Evolutionary conservation across 805 yeast species (phyloP).

Genomic region (Wickerhamomyces mucosus): DNA sequence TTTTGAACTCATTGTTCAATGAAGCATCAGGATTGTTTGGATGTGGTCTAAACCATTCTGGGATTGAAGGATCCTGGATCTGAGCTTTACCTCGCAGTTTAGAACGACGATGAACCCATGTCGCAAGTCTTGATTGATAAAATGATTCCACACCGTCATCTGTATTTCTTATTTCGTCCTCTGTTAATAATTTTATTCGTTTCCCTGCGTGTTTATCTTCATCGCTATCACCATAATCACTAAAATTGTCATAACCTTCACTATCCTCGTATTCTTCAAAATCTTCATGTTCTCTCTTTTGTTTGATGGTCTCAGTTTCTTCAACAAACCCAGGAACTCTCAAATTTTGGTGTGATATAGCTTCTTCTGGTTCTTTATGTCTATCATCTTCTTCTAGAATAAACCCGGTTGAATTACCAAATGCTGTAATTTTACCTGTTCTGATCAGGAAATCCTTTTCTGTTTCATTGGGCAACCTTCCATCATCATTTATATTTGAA

Average conservation of each 20-base stretch:
- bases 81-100: slow-evolving; percentile 26
- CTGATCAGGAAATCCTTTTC: slow-evolving; percentile 74
- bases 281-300: slow-evolving; percentile 7
- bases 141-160: slow-evolving; percentile 78
- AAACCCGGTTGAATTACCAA: slow-evolving; percentile 62
- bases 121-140: slow-evolving; percentile 49
- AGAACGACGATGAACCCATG: slow-evolving; percentile 52
- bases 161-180: slow-evolving; percentile 31
- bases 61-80: slow-evolving; percentile 11
- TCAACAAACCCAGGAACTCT: slow-evolving; percentile 16
- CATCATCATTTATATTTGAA: slow-evolving; percentile 7
- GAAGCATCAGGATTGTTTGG: slow-evolving; percentile 70
- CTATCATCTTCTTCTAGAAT: slow-evolving; percentile 25
- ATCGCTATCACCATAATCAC: slow-evolving; percentile 7
- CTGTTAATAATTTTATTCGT: slow-evolving; percentile 12
- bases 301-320: slow-evolving; percentile 6
- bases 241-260: slow-evolving; percentile 8
- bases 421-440: slow-evolving; percentile 91
- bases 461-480: slow-evolving; percentile 56
- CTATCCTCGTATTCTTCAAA: slow-evolving; percentile 12
- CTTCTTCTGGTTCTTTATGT: slow-evolving; percentile 6
- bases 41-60: slow-evolving; percentile 71
- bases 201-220: slow-evolving; percentile 14
- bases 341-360: slow-evolving; percentile 14
- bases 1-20: slow-evolving; percentile 54